phyloP scores from a whole-genome alignment of 2,329 filamentous ascomycete genomes.

The Aotearoamyces nothofagi region DNA sequence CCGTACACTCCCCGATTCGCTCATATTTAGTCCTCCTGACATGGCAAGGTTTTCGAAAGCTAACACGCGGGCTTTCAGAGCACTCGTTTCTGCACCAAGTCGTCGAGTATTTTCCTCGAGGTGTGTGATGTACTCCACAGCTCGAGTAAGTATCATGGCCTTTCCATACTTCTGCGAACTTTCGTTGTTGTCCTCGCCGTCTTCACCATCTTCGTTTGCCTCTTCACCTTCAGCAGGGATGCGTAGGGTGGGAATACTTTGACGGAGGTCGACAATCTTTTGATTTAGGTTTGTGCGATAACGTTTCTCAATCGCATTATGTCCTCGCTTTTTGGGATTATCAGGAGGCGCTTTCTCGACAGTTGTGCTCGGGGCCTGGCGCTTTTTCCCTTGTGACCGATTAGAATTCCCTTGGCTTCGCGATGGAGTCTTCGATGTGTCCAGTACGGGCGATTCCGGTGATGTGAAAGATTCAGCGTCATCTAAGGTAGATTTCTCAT shows the following conservation, averaged over 20 bases:
- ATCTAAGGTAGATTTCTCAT: too few relatives aligned
- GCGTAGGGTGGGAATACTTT: constrained; percentile 52
- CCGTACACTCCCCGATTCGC: too few relatives aligned
- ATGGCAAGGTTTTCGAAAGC: constrained; percentile 12
- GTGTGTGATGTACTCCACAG: constrained; percentile 11
- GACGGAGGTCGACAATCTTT: constrained; percentile 58
- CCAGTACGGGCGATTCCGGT: too few relatives aligned
- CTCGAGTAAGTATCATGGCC: constrained; percentile 10
- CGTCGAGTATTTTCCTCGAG: constrained; percentile 8
- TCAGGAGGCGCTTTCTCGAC: too few relatives aligned
- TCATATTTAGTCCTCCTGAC: too few relatives aligned
- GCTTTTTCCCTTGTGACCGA: too few relatives aligned
- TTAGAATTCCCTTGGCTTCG: too few relatives aligned
- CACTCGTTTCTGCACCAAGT: constrained; percentile 6
- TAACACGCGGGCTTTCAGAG: constrained; percentile 5
- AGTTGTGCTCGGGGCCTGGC: too few relatives aligned
- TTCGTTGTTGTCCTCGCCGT: background rate
- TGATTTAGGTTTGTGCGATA: constrained; percentile 70
- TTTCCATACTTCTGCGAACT: constrained; percentile 9
- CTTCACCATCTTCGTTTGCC: background rate
- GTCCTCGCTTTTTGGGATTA: constrained; percentile 30
- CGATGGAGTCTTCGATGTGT: too few relatives aligned
- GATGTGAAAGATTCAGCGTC: too few relatives aligned
- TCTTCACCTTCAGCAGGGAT: constrained; percentile 22
- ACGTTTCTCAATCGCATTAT: constrained; percentile 70